Base-by-base conservation (phyloP, 192 early-diverging fungal genomes). In the Linderina pennispora region DNA sequence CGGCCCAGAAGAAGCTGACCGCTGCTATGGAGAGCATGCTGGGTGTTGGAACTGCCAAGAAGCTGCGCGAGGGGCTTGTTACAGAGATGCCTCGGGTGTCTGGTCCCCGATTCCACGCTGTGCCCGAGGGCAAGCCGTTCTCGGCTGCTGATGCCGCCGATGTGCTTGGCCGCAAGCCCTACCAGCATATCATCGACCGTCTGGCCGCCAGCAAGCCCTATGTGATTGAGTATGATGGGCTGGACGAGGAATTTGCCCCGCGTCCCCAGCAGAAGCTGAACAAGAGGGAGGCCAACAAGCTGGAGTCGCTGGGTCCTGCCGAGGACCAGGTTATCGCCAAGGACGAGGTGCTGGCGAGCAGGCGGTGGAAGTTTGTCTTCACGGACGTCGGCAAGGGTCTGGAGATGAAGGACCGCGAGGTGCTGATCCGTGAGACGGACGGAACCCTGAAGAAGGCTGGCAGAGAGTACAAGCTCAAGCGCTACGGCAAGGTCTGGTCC, bases 1-100 rank as follows among this genome's bases (percentile, higher is more conserved):
- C 57, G 23, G 44, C 82, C 17, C 88, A 92, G 67, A 77, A 63
- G 41, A 79, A 85, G 21, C 76, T 92, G 40, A 77, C 79, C 3
- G 60, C 73, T 31, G 82, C 83, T 39, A 97, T 97, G 92, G 94
- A 97, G 53, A 67, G 74, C 42, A 72, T 92, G 56, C 66, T 97
- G 59, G 79, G 81, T 1, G 79, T 84, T 18, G 24, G 50, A 26
- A 32, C 53, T 21, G 42, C 23, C 20, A 19, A 25, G 18, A 43
- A 55, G 32, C 48, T 77, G 7, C 65, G 46, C 11, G 87, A 90
- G 62, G 56, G 67, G 2, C 52, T 88, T 43, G 65, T 65, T n/a
- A 53, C 74, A 23, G 74, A 79, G 40, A 37, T 69, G 38, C 74
- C 83, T 21, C 54, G 76, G 10, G 77, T 87, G 16, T 76, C 79